phyloP scores from a whole-genome alignment of 805 yeast genomes.

The Kazachstania bromeliacearum region DNA sequence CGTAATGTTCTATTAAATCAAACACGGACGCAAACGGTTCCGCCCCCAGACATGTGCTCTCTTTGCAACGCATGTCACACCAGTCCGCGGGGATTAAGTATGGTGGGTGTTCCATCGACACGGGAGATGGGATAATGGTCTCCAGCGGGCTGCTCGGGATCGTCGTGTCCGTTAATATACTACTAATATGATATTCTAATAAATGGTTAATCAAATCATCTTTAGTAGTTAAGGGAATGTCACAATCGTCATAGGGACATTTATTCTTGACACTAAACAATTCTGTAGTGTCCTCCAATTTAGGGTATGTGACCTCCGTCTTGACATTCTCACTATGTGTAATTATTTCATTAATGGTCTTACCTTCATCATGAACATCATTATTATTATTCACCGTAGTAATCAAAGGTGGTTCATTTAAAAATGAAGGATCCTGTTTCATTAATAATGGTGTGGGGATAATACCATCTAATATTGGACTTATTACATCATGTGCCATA shows the following conservation, averaged over 20 bases:
- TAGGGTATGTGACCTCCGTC: background rate
- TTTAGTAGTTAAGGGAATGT: slow-evolving; percentile 2
- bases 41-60: slow-evolving; percentile 1
- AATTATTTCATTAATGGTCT: no score
- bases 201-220: slow-evolving; percentile 15
- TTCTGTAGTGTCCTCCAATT: background rate
- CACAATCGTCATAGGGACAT: slow-evolving; percentile 15
- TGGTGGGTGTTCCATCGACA: background rate
- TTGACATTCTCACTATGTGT: background rate
- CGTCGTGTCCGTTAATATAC: slow-evolving; percentile 5
- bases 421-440: no score
- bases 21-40: slow-evolving; percentile 8
- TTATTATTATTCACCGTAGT: background rate
- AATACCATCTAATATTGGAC: background rate
- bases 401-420: no score
- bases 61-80: slow-evolving; percentile 11
- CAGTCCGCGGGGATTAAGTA: no score
- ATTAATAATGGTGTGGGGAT: background rate
- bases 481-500: no score
- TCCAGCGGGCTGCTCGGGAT: background rate
- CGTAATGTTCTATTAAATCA: slow-evolving; percentile 20
- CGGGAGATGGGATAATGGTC: background rate
- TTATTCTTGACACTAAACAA: no score
- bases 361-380: background rate
- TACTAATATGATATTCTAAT: slow-evolving; percentile 12